phyloP scores from a whole-genome alignment of 169 alveolate genomes.

The Eimeria tenella region DNA sequence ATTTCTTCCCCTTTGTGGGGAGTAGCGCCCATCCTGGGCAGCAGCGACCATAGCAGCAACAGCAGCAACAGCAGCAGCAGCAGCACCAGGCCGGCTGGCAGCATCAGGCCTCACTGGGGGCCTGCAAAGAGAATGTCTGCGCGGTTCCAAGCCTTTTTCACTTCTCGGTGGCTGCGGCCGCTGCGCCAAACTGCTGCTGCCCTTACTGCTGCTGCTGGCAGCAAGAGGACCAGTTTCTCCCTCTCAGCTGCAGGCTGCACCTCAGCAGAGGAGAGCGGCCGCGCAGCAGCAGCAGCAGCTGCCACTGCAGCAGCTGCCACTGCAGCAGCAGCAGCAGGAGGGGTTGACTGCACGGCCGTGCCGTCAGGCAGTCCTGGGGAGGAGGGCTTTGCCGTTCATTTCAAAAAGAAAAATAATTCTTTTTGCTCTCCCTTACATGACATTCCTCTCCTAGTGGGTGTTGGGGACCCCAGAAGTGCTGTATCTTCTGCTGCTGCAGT shows the following conservation, averaged over 20 bases:
- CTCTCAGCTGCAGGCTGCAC: background rate
- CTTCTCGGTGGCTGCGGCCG: background rate
- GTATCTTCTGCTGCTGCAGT: background rate
- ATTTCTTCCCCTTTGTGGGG: background rate
- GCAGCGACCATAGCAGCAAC: background rate
- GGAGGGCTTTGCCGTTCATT: background rate
- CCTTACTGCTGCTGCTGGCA: background rate
- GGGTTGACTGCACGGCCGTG: background rate
- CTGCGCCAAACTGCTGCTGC: background rate
- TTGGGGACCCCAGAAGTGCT: background rate
- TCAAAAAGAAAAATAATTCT: background rate
- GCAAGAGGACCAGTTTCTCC: background rate
- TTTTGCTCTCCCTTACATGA: background rate
- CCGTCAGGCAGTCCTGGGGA: background rate
- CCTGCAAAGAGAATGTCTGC: too few species aligned
- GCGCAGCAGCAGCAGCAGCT: background rate
- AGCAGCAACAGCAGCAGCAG: background rate
- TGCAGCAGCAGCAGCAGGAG: background rate
- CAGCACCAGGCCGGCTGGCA: too few species aligned
- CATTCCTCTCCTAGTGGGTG: background rate
- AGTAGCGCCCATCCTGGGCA: background rate
- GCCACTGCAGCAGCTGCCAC: background rate
- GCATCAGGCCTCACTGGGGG: too few species aligned
- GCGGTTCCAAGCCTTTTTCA: background rate
- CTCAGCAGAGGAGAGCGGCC: too few species aligned